Conservation (phyloP, 2,329 filamentous ascomycete genomes). For the Colletotrichum simmondsii region DNA sequence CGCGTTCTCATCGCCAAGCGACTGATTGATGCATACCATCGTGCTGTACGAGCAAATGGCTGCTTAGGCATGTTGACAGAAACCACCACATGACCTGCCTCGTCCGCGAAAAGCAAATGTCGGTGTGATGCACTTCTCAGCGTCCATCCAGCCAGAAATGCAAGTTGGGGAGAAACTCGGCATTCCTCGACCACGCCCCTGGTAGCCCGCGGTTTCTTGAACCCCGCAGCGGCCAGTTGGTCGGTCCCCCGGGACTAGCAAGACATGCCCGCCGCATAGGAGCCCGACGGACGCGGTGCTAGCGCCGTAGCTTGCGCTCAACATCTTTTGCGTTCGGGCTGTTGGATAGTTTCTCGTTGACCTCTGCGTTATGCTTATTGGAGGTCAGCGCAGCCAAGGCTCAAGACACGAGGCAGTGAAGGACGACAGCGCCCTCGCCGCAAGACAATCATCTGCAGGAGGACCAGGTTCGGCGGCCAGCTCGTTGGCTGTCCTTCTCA, state of each 20-base stretch:
- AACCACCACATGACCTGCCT: slow-evolving; percentile 29
- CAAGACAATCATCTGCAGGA: slow-evolving; percentile 15
- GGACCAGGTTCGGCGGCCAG: background rate
- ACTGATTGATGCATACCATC: slow-evolving; percentile 4
- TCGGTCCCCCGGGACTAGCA: slow-evolving; percentile 10
- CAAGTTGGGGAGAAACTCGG: slow-evolving; percentile 8
- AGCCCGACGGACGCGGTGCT: slow-evolving; percentile 5
- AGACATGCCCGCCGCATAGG: background rate
- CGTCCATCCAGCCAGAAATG: slow-evolving; percentile 18
- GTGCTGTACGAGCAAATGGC: background rate
- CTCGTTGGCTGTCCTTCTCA: slow-evolving; percentile 4
- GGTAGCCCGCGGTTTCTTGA: slow-evolving; percentile 7
- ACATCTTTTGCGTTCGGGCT: background rate
- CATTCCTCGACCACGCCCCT: slow-evolving; percentile 8
- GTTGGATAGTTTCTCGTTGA: slow-evolving; percentile 6
- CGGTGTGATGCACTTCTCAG: slow-evolving; percentile 28
- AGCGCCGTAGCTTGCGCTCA: slow-evolving; percentile 19
- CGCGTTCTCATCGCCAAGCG: background rate
- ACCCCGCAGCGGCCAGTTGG: slow-evolving; percentile 8
- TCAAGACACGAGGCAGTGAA: slow-evolving; percentile 1
- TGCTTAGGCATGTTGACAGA: background rate
- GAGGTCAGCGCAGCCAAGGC: background rate
- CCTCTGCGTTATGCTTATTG: slow-evolving; percentile 4
- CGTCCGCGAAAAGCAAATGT: slow-evolving; percentile 24
- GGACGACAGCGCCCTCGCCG: background rate